phyloP scores from a whole-genome alignment of 352 stramenopile species.

The Pythium utonaiense region DNA sequence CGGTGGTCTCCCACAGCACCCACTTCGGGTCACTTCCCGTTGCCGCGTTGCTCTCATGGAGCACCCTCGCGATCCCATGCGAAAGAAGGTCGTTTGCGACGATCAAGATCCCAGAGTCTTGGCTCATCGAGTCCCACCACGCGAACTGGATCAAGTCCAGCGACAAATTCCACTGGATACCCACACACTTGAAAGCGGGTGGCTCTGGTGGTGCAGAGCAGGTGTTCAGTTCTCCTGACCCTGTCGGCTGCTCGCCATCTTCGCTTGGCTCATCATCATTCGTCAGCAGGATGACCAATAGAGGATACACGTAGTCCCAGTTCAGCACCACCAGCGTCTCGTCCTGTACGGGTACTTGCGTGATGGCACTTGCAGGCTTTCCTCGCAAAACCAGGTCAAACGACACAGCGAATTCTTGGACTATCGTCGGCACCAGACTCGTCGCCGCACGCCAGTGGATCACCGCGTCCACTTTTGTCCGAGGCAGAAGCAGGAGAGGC shows the following conservation, averaged over 20 bases:
- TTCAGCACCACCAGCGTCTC: conserved; percentile 55
- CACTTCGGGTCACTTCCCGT: conserved; percentile 20
- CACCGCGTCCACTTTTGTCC: conserved; percentile 24
- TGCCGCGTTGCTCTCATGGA: not conserved
- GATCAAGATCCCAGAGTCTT: conserved; percentile 48
- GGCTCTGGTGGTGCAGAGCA: not conserved
- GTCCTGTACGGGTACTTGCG: conserved; percentile 38
- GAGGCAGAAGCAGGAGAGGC: conserved; percentile 26
- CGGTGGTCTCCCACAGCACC: conserved; percentile 50
- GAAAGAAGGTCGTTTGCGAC: conserved; percentile 54
- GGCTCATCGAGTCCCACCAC: conserved; percentile 63
- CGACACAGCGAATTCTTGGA: conserved; percentile 45
- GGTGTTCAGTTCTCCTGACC: no score
- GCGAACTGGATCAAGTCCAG: conserved; percentile 51
- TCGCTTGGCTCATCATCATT: conserved; percentile 32
- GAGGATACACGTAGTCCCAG: conserved; percentile 70
- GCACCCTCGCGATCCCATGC: conserved; percentile 30
- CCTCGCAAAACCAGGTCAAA: conserved; percentile 46
- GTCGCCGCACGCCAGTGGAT: conserved; percentile 27
- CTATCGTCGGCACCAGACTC: not conserved
- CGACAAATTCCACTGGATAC: conserved; percentile 64
- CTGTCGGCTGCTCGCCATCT: not conserved
- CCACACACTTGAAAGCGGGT: conserved; percentile 29
- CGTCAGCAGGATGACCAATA: conserved; percentile 47
- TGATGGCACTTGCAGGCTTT: conserved; percentile 7